Base-by-base conservation (phyloP, 352 stramenopile species). In the Phytopythium aichiense region DNA sequence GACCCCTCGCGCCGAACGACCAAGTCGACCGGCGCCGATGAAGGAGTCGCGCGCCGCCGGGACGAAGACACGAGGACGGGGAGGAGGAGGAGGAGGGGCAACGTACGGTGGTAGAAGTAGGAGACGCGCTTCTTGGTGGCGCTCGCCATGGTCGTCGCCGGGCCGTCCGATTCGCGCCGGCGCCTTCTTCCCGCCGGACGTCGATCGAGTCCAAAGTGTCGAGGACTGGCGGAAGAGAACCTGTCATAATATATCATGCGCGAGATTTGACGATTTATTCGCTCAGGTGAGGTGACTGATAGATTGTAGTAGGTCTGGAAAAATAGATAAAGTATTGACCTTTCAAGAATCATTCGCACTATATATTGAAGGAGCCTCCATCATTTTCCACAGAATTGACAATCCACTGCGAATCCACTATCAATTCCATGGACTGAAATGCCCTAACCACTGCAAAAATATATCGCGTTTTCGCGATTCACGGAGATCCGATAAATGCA, bases 31-130 rank as follows among this genome's bases (percentile, higher is more conserved):
- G 40, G 5, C 42, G 20, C 7, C 42, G 42, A 7, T 7, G 45
- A 22, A 9, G 45, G 22, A 51, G n/a, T 9, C 45, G 16, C 16
- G 45, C 1, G 45, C 7, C n/a, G 45, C 16, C 11, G 4, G 22
- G 12, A 28, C 20, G 20, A 9, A 49, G 42, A 28, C 20, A 2
- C 25, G 9, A 20, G 20, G n/a, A 11, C 22, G 11, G 22, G 42
- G 15, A 23, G 18, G 15, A 49, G 42, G 13, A n/a, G 20, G 40
- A 23, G 23, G 30, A 45, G 20, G 25, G 1, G 23, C 12, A 1
- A 49, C 84, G 60, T 77, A 94, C 83, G 81, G 62, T 94, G 85
- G 68, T 92, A 94, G 72, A 94, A 94, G 71, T 94, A 92, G 37
- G 84, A 92, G 56, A 94, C 84, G 66, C 82, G 84, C 73, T 82